Evolutionary conservation across 805 yeast genomes (phyloP), one percentile per base, ranked within the genome.

Genomic region (Candida ponderosae): DNA sequence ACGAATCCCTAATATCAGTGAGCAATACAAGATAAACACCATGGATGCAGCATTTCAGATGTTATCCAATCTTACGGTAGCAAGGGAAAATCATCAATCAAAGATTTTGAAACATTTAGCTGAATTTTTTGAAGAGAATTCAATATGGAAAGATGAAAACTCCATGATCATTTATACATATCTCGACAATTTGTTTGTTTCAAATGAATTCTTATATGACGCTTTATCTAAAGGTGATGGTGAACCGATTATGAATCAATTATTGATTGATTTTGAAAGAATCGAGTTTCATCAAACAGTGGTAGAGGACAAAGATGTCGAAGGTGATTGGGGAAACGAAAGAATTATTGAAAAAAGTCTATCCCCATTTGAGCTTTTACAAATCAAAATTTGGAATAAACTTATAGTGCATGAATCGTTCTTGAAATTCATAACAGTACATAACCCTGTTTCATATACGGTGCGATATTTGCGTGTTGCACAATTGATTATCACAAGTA

Each of bases 401-500:
- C 35, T 63, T 9, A 48, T 59, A 6, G 37, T 51, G 6, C 60
- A 60, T 43, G 69, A 61, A 43, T 62, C 67, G 0, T 63, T 53
- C 40, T 48, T 56, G 16, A 53, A 56, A 16, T 63, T 54, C 37
- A 43, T 62, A 11, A 35, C 46, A 1, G 14, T 18, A 1, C 32
- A 51, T 18, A 46, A 48, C 32, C 41, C 39, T 5, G 36, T 35
- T 11, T 29, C 32, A 0, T 41, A 47, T n/a, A 39, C 43, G 23
- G 40, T 47, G 2, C 35, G 52, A 19, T 45, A 50, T 18, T 34
- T 62, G 18, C 51, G 47, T 31, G 46, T 58, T 8, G 40, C 63
- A 4, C 60, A 62, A 34, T 40, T 60, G 1, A 47, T 62, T 3
- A 52, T 57, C 5, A 63, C 69, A 2, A 64, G 69, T 39, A 54